These are phyloP conservation scores for Potentilla sterilis DNA, from an alignment of 306 rosid genomes.

Conservation along the genomic window DNA sequence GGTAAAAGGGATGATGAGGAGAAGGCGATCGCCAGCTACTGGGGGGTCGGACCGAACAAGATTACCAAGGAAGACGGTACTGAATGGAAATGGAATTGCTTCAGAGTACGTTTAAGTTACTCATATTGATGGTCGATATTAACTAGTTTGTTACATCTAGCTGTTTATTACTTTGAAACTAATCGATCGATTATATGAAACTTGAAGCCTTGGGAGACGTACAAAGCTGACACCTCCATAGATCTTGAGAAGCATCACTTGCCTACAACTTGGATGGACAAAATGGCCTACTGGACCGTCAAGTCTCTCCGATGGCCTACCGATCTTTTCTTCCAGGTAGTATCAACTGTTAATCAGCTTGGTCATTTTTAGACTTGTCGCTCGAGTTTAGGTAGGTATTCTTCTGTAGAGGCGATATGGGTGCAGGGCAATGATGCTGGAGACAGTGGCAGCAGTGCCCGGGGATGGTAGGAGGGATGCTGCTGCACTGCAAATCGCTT, in stretches of 20 bases:
- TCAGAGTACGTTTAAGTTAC: constrained; percentile 41
- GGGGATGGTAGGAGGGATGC: constrained; percentile 86
- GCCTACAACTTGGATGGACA: constrained; percentile 56
- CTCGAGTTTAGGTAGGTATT: not conserved
- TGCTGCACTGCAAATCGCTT: constrained; percentile 62
- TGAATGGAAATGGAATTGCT: constrained; percentile 73
- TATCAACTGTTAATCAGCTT: not conserved
- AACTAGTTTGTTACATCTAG: no score
- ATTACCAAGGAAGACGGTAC: constrained; percentile 54
- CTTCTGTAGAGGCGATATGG: constrained; percentile 62
- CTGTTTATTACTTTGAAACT: no score
- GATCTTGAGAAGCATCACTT: constrained; percentile 66
- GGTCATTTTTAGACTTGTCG: not conserved
- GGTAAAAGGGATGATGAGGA: constrained; percentile 25
- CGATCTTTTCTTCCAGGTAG: constrained; percentile 72
- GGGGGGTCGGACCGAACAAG: constrained; percentile 50
- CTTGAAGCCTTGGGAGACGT: constrained; percentile 73
- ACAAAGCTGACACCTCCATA: constrained; percentile 54
- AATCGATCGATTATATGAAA: no score
- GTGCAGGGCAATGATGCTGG: constrained; percentile 87
- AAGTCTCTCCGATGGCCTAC: constrained; percentile 60
- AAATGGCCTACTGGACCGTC: constrained; percentile 72
- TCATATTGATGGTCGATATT: not conserved
- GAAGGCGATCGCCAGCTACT: constrained; percentile 46
- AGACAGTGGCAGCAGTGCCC: constrained; percentile 82